phyloP scores from a whole-genome alignment of 2,329 filamentous ascomycete species.

The Venturiaceae sp. region DNA sequence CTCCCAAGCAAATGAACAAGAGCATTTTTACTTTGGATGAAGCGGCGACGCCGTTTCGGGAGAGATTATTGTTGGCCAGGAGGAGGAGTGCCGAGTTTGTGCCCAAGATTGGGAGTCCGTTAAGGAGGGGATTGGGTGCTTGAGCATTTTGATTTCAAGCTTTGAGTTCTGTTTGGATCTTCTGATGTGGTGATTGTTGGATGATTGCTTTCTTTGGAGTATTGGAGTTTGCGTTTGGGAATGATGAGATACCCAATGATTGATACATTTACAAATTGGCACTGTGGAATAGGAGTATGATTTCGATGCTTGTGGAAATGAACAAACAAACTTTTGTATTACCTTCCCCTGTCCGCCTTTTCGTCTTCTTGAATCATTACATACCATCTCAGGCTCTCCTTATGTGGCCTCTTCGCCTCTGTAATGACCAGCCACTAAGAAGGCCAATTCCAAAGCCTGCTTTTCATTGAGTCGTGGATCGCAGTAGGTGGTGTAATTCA shows the following conservation, averaged over 20 bases:
- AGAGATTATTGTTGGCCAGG: conserved; percentile 16
- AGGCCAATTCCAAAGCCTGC: conserved; percentile 90
- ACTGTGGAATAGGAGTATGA: background rate
- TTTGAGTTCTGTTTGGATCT: background rate
- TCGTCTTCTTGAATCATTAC: background rate
- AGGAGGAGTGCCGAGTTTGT: conserved; percentile 9
- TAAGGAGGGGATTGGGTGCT: background rate
- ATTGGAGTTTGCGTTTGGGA: background rate
- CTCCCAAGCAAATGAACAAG: conserved; percentile 35
- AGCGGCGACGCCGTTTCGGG: conserved; percentile 12
- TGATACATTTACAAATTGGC: background rate
- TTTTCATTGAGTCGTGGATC: conserved; percentile 95
- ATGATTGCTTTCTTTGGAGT: background rate
- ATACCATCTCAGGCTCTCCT: no score
- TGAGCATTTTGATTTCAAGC: background rate
- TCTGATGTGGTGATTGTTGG: background rate
- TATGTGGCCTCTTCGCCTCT: conserved; percentile 29
- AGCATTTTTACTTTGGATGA: conserved; percentile 8
- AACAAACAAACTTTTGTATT: no score
- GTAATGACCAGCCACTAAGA: conserved; percentile 81
- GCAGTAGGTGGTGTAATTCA: conserved; percentile 93
- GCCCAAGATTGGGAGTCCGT: background rate
- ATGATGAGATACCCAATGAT: background rate
- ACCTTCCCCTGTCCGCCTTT: no score
- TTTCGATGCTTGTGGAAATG: background rate